Percentiles rank a stretch among this genome's conserved stretches.
These are phyloP conservation scores for Allomyces javanicus DNA, from an alignment of 192 early-diverging fungal species.

Conservation along the genomic window DNA sequence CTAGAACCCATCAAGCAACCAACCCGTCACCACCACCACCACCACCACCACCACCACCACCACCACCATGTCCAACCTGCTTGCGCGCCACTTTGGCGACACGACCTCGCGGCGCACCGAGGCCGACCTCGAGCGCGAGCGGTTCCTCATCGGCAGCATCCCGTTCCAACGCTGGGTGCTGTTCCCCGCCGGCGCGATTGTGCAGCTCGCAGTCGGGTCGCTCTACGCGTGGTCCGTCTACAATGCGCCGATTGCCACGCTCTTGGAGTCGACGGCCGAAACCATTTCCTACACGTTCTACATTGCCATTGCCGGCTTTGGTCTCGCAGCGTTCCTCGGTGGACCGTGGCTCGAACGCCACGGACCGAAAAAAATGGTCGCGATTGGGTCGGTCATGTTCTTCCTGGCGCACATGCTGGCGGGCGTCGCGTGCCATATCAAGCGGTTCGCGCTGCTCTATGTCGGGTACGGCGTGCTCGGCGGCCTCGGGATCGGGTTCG, in stretches of 20 bases:
- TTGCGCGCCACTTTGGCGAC: conserved; percentile 9
- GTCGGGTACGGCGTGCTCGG: conserved; percentile 44
- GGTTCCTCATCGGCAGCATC: conserved; percentile 16
- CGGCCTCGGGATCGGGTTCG: conserved; percentile 38
- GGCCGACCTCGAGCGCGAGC: conserved; percentile 9
- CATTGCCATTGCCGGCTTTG: conserved; percentile 33
- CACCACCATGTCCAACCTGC: too few relatives aligned
- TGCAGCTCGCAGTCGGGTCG: conserved; percentile 41
- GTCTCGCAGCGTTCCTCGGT: conserved; percentile 28
- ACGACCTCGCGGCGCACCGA: conserved; percentile 12
- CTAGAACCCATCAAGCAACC: too few relatives aligned
- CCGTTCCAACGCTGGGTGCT: conserved; percentile 31
- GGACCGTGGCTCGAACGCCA: conserved; percentile 39
- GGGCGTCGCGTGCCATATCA: conserved; percentile 26
- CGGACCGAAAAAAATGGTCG: conserved; percentile 26
- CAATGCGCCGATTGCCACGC: conserved; percentile 34
- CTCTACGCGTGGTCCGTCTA: conserved; percentile 47
- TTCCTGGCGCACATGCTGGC: conserved; percentile 31
- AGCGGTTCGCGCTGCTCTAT: conserved; percentile 37
- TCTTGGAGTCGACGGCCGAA: conserved; percentile 15
- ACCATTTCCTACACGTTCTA: conserved; percentile 39
- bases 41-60: too few relatives aligned
- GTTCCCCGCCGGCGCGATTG: conserved; percentile 32
- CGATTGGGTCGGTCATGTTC: conserved; percentile 24
- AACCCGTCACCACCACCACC: too few relatives aligned